Conservation (phyloP, 78 protist genomes). For the Dictyostelium firmibasis region DNA sequence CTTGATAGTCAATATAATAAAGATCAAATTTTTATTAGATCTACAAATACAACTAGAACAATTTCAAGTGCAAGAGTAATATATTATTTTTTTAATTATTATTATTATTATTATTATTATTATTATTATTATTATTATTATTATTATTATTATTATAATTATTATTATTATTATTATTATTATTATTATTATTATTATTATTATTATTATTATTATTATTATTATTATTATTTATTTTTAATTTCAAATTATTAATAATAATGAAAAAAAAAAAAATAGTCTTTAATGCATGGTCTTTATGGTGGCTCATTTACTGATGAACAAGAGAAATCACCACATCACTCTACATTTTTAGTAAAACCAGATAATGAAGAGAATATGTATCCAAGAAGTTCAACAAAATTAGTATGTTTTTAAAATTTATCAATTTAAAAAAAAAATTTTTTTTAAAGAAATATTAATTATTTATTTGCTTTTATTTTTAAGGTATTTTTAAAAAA, state of each 20-base stretch:
- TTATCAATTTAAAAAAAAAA: background rate
- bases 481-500: background rate
- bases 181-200: background rate
- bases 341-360: conserved; percentile 2
- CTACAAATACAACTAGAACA: conserved; percentile 54
- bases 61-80: conserved; percentile 46
- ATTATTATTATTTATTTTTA: background rate
- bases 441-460: background rate
- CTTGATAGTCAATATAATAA: conserved; percentile 15
- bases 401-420: background rate
- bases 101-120: background rate
- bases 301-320: conserved; percentile 64
- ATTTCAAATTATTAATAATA: no score
- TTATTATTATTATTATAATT: no score
- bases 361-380: conserved; percentile 46
- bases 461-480: background rate
- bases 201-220: no score
- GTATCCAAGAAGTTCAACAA: conserved; percentile 47
- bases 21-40: conserved; percentile 32
- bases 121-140: background rate
- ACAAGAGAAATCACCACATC: conserved; percentile 55
- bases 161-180: no score
- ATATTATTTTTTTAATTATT: no score
- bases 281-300: conserved; percentile 68
- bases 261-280: no score